A percentile compares a stretch with the other conserved stretches of the same genome.
These are phyloP conservation scores for Erodium trifolium DNA, from an alignment of 441 rosid genomes.

Conservation along the genomic window DNA sequence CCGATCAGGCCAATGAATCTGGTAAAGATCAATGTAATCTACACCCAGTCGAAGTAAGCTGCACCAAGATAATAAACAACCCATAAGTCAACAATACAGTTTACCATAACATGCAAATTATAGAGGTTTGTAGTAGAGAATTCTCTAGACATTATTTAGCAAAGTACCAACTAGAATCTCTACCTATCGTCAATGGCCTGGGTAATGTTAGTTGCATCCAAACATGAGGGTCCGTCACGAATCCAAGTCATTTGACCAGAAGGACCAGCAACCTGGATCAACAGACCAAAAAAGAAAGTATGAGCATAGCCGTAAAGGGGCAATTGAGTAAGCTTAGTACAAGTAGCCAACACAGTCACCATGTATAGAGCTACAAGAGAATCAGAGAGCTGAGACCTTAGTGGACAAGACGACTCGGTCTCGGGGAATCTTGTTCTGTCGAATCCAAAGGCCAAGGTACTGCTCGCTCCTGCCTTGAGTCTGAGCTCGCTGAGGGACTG, in stretches of 20 bases:
- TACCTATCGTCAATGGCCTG: constrained; percentile 50
- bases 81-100: constrained; percentile 9
- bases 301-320: neutral
- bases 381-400: constrained; percentile 27
- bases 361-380: neutral
- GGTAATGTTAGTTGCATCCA: constrained; percentile 46
- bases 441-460: constrained; percentile 51
- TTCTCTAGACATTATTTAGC: neutral
- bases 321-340: neutral
- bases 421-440: constrained; percentile 43
- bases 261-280: constrained; percentile 49
- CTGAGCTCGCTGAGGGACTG: constrained; percentile 58
- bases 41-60: constrained; percentile 39
- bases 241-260: constrained; percentile 68
- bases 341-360: no score
- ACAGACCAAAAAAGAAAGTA: neutral
- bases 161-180: constrained; percentile 13
- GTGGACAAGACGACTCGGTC: constrained; percentile 45
- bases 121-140: no score
- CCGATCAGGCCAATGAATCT: constrained; percentile 75
- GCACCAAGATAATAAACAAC: constrained; percentile 21
- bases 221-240: constrained; percentile 45
- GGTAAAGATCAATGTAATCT: constrained; percentile 56
- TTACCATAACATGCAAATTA: neutral
- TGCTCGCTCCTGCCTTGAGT: constrained; percentile 63